Evolutionary conservation across 306 rosid species (phyloP).

Genomic region (Crataegus laevigata): DNA sequence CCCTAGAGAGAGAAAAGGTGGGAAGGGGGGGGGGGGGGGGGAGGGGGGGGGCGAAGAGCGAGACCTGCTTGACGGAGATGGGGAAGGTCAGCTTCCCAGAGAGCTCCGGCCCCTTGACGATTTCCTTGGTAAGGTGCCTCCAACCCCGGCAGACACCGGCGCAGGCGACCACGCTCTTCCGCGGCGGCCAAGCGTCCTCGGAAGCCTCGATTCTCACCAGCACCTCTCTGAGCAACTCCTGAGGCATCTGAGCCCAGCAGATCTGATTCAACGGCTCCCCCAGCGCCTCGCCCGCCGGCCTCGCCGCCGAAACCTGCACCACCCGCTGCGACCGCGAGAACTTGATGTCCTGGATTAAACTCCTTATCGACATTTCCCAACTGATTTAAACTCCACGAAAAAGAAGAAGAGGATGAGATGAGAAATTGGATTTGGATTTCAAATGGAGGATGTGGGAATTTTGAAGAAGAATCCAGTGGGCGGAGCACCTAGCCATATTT

Average conservation of each 20-base stretch:
- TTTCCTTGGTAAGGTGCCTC: slow-evolving; percentile 70
- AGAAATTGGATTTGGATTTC: neutral
- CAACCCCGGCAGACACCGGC: slow-evolving; percentile 96
- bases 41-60: neutral
- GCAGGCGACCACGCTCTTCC: slow-evolving; percentile 79
- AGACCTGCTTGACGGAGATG: slow-evolving; percentile 84
- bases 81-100: slow-evolving; percentile 79
- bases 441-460: neutral
- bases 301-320: slow-evolving; percentile 39
- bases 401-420: neutral
- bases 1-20: neutral
- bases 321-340: slow-evolving; percentile 61
- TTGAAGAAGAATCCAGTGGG: neutral
- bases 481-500: neutral
- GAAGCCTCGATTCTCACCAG: slow-evolving; percentile 64
- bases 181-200: slow-evolving; percentile 75
- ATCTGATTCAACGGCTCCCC: slow-evolving; percentile 43
- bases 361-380: slow-evolving; percentile 39
- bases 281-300: neutral
- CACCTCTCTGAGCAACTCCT: slow-evolving; percentile 85
- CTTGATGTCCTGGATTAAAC: slow-evolving; percentile 65
- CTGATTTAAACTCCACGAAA: neutral
- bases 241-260: slow-evolving; percentile 90
- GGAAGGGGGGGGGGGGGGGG: too few species aligned
- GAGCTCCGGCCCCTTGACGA: slow-evolving; percentile 67